Evolutionary conservation across 208 protist species (phyloP).

Genomic region (Wallacemonas collosoma): DNA sequence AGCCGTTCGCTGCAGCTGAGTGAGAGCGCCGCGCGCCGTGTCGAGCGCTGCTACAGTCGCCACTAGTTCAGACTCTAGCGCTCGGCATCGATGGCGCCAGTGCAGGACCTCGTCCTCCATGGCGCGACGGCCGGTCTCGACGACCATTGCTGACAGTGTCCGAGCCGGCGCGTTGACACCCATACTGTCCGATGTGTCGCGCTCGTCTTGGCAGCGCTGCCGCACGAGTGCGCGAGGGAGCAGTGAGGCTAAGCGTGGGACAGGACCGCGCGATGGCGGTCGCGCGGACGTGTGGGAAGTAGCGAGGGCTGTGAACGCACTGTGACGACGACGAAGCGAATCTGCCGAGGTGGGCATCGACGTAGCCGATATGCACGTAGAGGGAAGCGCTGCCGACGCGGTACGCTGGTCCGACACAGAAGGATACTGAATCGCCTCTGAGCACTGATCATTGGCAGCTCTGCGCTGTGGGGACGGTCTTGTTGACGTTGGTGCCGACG

Average conservation of each 20-base stretch:
- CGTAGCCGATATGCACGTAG: too few relatives aligned
- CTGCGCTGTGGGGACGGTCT: background rate
- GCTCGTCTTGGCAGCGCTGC: background rate
- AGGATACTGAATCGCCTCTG: background rate
- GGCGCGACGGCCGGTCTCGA: background rate
- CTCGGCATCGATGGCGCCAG: slow-evolving; percentile 33
- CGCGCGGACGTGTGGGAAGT: background rate
- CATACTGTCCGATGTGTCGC: too few relatives aligned
- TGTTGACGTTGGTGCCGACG: background rate
- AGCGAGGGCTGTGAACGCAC: background rate
- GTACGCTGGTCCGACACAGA: background rate
- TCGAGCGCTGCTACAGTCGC: background rate
- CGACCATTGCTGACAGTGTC: background rate
- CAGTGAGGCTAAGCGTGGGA: background rate
- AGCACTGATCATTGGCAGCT: background rate
- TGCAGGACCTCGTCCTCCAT: slow-evolving; percentile 35
- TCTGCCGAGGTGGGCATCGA: background rate
- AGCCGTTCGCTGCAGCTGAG: background rate
- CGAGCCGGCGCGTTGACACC: too few relatives aligned
- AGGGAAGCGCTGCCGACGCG: too few relatives aligned
- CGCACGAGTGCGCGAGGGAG: background rate
- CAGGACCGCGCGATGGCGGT: background rate
- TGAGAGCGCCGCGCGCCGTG: background rate
- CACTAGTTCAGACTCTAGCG: slow-evolving; percentile 22
- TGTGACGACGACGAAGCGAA: background rate